These are phyloP conservation scores for Diplodia intermedia DNA, from an alignment of 2,329 filamentous ascomycete genomes.

Conservation along the genomic window DNA sequence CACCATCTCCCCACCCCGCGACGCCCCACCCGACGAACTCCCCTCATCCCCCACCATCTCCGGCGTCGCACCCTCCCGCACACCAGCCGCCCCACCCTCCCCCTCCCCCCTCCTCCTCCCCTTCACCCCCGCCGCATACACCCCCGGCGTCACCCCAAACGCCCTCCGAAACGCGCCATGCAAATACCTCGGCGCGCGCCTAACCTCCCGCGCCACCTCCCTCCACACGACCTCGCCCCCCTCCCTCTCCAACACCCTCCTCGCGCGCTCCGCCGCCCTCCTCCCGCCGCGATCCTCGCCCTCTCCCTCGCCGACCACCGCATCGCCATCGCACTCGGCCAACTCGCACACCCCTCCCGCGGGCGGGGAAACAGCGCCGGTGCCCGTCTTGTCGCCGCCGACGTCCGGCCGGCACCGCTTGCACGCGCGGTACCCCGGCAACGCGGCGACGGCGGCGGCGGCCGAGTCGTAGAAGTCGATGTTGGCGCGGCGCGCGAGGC, in stretches of 20 bases:
- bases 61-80: background rate
- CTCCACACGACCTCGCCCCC: constrained; percentile 48
- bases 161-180: constrained; percentile 65
- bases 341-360: too few species aligned
- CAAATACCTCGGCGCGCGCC: constrained; percentile 65
- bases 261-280: constrained; percentile 48
- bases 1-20: background rate
- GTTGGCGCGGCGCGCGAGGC: constrained; percentile 64
- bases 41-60: background rate
- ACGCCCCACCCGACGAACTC: background rate
- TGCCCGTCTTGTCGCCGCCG: constrained; percentile 39
- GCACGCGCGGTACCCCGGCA: constrained; percentile 60
- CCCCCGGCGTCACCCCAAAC: constrained; percentile 60
- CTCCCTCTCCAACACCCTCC: constrained; percentile 37
- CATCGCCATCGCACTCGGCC: constrained; percentile 35
- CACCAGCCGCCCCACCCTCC: background rate
- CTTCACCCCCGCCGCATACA: constrained; percentile 41
- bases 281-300: constrained; percentile 37
- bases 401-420: constrained; percentile 63
- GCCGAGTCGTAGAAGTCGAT: constrained; percentile 62
- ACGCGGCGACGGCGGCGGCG: constrained; percentile 54
- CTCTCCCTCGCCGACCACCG: constrained; percentile 32
- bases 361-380: too few species aligned
- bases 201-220: constrained; percentile 58
- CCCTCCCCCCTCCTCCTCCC: background rate